Conservation (phyloP, 768 basidiomycete species). For the Chiua virens region DNA sequence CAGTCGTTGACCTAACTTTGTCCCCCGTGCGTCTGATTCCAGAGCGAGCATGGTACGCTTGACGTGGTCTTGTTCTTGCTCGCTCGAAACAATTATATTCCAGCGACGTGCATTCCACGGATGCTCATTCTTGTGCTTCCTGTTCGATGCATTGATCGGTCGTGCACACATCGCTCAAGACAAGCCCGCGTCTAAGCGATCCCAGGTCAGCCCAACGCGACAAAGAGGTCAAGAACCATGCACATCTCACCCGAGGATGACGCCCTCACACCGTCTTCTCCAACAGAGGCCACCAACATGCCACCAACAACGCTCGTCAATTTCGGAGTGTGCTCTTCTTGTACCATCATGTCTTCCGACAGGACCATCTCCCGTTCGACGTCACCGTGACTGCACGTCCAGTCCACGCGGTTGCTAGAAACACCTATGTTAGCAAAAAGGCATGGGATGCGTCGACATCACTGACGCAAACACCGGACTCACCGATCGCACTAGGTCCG, state of each 20-base stretch:
- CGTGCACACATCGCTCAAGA: no score
- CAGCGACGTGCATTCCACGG: background rate
- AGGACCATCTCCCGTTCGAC: no score
- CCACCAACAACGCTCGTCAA: no score
- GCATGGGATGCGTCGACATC: no score
- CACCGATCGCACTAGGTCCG: background rate
- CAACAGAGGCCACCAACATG: background rate
- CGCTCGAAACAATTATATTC: background rate
- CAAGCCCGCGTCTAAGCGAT: no score
- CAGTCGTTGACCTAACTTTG: background rate
- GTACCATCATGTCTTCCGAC: no score
- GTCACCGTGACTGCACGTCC: background rate
- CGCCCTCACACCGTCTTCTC: background rate
- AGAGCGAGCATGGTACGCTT: no score
- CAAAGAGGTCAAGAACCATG: background rate
- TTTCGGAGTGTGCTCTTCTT: no score
- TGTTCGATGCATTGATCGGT: background rate
- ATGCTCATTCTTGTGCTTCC: no score
- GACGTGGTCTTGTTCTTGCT: no score
- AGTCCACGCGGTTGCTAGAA: background rate
- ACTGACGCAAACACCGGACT: conserved; percentile 1
- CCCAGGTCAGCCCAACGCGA: no score
- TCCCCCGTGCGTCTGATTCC: background rate
- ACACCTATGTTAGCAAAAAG: background rate
- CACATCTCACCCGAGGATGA: background rate